Evolutionary conservation across 345 rosid species (phyloP).

Genomic region (Populus davidiana): DNA sequence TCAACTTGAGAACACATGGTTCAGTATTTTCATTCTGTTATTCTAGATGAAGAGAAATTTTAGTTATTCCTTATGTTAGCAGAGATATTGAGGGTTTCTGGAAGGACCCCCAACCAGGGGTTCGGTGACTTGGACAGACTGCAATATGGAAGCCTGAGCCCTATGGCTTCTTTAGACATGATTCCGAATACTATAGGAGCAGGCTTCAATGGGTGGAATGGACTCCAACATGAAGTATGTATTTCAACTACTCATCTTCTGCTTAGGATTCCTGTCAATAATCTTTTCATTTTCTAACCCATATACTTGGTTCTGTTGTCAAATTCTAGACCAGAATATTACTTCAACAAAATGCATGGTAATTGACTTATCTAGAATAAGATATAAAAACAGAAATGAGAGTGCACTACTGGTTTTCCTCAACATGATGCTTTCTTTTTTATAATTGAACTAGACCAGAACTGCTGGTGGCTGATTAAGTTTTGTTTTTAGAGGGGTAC

Average conservation of each 20-base stretch:
- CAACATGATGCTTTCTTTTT: background rate
- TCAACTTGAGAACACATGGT: background rate
- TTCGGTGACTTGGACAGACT: slow-evolving; percentile 69
- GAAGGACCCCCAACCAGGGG: slow-evolving; percentile 77
- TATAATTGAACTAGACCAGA: background rate
- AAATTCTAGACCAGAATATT: background rate
- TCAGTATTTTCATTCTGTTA: background rate
- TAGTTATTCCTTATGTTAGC: slow-evolving; percentile 23
- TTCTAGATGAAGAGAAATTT: background rate
- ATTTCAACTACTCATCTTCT: background rate
- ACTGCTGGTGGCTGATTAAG: background rate
- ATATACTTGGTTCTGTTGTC: background rate
- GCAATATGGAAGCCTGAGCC: slow-evolving; percentile 85
- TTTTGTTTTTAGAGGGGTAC: slow-evolving; percentile 6
- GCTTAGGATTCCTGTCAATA: background rate
- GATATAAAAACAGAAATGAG: background rate
- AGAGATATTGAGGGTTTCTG: slow-evolving; percentile 75
- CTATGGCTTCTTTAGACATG: slow-evolving; percentile 84
- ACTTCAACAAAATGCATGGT: background rate
- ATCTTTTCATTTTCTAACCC: background rate
- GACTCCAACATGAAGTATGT: slow-evolving; percentile 64
- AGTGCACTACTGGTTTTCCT: background rate
- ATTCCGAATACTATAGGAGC: slow-evolving; percentile 58
- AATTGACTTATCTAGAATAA: background rate
- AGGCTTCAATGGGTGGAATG: slow-evolving; percentile 70